Evolutionary conservation across 2,329 filamentous ascomycete species (phyloP).

Genomic region (Phaeoacremonium minimum): DNA sequence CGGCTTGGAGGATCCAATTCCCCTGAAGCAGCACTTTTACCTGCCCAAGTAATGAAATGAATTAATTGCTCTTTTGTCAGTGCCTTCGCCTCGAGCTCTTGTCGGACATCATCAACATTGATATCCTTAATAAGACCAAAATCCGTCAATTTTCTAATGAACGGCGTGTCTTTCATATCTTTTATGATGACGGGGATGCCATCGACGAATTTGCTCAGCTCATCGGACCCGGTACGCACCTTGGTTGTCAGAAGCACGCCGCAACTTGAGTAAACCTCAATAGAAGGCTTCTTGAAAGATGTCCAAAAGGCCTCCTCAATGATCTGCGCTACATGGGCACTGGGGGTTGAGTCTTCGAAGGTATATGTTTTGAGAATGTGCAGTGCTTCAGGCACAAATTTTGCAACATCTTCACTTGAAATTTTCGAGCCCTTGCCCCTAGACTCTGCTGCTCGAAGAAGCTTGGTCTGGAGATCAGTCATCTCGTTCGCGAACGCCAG

Average conservation of each 20-base stretch:
- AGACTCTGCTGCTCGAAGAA: conserved; percentile 33
- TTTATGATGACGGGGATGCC: conserved; percentile 84
- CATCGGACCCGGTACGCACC: conserved; percentile 70
- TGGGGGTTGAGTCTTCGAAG: conserved; percentile 86
- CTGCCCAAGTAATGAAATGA: conserved; percentile 82
- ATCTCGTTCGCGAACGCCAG: conserved; percentile 88
- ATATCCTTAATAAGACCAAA: conserved; percentile 86
- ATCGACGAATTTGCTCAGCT: conserved; percentile 70
- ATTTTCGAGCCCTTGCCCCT: conserved; percentile 42
- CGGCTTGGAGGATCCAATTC: conserved; percentile 69
- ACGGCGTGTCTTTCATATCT: conserved; percentile 66
- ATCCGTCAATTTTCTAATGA: conserved; percentile 76
- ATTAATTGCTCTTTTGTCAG: conserved; percentile 73
- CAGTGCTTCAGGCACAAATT: conserved; percentile 71
- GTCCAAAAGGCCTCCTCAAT: conserved; percentile 97
- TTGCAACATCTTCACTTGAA: conserved; percentile 58
- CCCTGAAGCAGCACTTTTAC: conserved; percentile 64
- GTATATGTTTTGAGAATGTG: conserved; percentile 86
- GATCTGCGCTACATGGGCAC: conserved; percentile 73
- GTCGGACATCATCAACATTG: conserved; percentile 79
- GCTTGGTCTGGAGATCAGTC: conserved; percentile 63
- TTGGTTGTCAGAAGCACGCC: conserved; percentile 82
- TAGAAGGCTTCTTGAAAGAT: conserved; percentile 73
- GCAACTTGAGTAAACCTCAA: conserved; percentile 83
- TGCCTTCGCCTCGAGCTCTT: conserved; percentile 78